Evolutionary conservation across 1,284 basidiomycete genomes (phyloP), one percentile per base, ranked within the genome.

Genomic region (Cryptococcus depauperatus): DNA sequence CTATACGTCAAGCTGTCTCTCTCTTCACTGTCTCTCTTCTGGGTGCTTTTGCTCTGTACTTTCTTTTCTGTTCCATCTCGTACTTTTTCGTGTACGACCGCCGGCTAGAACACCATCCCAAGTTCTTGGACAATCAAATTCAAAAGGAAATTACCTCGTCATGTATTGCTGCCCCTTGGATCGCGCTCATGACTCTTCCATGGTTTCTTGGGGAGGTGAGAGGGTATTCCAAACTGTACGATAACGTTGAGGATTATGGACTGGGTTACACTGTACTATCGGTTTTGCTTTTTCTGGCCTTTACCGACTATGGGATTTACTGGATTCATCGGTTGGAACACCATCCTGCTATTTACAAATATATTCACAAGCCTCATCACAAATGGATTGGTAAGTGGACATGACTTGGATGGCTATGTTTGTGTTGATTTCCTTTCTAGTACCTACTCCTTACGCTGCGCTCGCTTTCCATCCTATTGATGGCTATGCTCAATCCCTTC

Each of bases 401-500:
- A 41, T 19, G 28, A n/a, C 11, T 11, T 34, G 6, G 33, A 22
- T 19, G 23, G 13, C 26, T 23, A 22, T 23, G n/a, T 18, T 27
- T 34, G 3, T 5, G 37, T 29, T 37, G 25, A 29, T 13, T 16
- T 34, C 23, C n/a, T 21, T 39, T 51, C 18, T 65, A 91, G 89
- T 98, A 47, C 92, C 93, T 5, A 96, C 93, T 1, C 93, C 93
- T 0, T 98, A 87, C 61, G 88, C 95, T 21, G 92, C 91, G 28
- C 85, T 96, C 66, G 93, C 93, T 0, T 98, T 98, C 82, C 91
- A 98, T 73, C 89, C 90, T 0, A 68, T 97, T 18, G 93, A 98
- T 70, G 93, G 93, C 2, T 98, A 88, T 67, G 69, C 82, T 18
- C 95, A 98, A 72, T 92, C 89, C 9, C 67, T 97, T 5, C 93